Conservation (phyloP, 129 eudicot species). For the Chrysanthemum seticuspe region DNA sequence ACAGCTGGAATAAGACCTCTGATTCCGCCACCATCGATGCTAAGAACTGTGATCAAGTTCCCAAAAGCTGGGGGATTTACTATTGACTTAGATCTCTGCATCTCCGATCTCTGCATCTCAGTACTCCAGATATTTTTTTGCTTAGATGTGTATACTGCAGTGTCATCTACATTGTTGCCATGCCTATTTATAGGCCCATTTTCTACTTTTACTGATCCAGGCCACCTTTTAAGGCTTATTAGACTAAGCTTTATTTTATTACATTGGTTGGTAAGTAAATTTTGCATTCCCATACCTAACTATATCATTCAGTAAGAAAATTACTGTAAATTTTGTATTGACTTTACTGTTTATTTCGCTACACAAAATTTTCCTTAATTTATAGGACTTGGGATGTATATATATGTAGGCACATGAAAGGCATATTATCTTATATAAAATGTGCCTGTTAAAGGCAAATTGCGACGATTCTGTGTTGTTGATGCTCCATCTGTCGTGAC, state of each 20-base stretch:
- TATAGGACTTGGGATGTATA: constrained; percentile 2
- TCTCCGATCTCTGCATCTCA: too few species aligned
- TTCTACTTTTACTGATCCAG: constrained; percentile 7
- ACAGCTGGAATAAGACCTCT: constrained; percentile 41
- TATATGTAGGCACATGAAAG: background rate
- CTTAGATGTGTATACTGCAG: constrained; percentile 2
- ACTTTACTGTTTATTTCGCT: background rate
- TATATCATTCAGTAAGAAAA: background rate
- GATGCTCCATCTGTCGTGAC: background rate
- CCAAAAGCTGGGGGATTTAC: too few species aligned
- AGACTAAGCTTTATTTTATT: constrained; percentile 5
- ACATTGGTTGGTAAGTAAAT: constrained; percentile 6
- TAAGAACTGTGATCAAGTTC: too few species aligned
- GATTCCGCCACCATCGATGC: constrained; percentile 41
- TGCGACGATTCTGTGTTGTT: background rate
- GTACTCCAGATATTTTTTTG: constrained; percentile 2
- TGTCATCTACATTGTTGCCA: constrained; percentile 9
- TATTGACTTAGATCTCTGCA: too few species aligned
- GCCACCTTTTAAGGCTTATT: constrained; percentile 7
- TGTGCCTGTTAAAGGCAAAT: background rate
- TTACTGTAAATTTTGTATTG: background rate
- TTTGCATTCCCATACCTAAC: constrained; percentile 8
- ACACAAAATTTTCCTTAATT: background rate
- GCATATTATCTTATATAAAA: background rate
- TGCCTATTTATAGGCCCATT: constrained; percentile 25